Base-by-base conservation (phyloP, 108 stramenopile genomes). In the Skeletonema costatum region DNA sequence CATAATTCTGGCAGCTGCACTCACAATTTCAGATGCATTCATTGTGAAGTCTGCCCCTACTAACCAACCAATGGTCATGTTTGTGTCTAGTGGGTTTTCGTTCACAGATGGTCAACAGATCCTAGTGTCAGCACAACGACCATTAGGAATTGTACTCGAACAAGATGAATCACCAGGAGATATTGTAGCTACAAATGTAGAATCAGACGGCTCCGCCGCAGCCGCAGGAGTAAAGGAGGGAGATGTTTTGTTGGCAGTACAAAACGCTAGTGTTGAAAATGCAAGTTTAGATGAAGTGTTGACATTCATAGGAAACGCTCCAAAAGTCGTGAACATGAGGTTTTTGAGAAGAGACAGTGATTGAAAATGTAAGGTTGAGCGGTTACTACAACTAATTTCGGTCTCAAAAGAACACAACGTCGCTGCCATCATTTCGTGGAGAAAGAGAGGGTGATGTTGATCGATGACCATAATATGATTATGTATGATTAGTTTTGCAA, bases 91-190 rank as follows among this genome's bases (percentile, higher is more conserved):
- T 32, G 88, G 88, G 0, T 87, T 89, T 69, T 85, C 83, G 0
- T 89, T 89, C 73, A 56, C 62, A 11, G 88, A 89, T 53, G 88
- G 86, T 25, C 81, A 87, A 21, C 88, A 89, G 65, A 65, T 89
- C 5, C 64, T 89, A 62, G 82, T 89, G 13, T 85, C 84, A 9
- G 78, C 78, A 11, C 88, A 89, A 75, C 87, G 85, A 61, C 88
- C 88, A 16, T 46, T 89, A 25, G 88, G 88, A 46, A 76, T 87
- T 10, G 61, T 89, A 29, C 61, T 89, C 25, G 86, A 89, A 68
- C 84, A 89, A 81, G 83, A 84, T 10, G 14, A 30, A n/a, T 65
- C 59, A 17, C 19, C 29, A 64, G 69, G 62, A 38, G 56, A 66
- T 5, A 80, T 85, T 38, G 29, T 65, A 6, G 88, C 85, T 17